Percentiles rank a stretch among this genome's conserved stretches.
Conservation (phyloP, 805 yeast genomes). For the Schwanniomyces occidentalis region DNA sequence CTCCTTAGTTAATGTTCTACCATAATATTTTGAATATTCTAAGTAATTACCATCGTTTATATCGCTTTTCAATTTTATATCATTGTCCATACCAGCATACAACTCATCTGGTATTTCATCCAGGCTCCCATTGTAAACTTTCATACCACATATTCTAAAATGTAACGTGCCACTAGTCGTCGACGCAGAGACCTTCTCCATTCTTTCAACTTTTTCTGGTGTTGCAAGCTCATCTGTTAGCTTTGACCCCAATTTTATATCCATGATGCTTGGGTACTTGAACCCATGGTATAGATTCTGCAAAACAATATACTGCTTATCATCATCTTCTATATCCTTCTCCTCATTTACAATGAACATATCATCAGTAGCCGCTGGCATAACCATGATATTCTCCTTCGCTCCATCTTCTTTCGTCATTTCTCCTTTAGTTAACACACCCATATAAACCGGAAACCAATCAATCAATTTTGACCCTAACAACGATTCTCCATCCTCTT, state of each 20-base stretch:
- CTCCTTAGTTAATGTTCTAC: slow-evolving; percentile 53
- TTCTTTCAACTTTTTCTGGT: slow-evolving; percentile 59
- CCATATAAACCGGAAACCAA: slow-evolving; percentile 68
- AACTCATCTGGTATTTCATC: slow-evolving; percentile 12
- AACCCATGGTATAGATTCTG: slow-evolving; percentile 68
- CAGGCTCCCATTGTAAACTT: slow-evolving; percentile 33
- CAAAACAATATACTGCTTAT: slow-evolving; percentile 55
- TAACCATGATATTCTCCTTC: slow-evolving; percentile 1
- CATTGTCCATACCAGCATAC: slow-evolving; percentile 17
- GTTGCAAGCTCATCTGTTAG: slow-evolving; percentile 62
- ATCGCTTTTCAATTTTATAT: slow-evolving; percentile 14
- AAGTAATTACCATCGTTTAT: slow-evolving; percentile 41
- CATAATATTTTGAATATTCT: slow-evolving; percentile 66
- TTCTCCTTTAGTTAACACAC: slow-evolving; percentile 52
- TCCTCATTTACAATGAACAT: slow-evolving; percentile 2
- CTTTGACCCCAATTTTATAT: slow-evolving; percentile 75
- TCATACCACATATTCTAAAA: slow-evolving; percentile 89
- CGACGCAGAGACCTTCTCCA: slow-evolving; percentile 58
- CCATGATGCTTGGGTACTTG: slow-evolving; percentile 69
- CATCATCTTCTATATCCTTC: slow-evolving; percentile 4
- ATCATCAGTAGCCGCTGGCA: slow-evolving; percentile 7
- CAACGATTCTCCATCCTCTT: slow-evolving; percentile 19
- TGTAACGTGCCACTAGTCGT: slow-evolving; percentile 83
- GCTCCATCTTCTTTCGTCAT: slow-evolving; percentile 6
- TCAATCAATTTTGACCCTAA: slow-evolving; percentile 41